Evolutionary conservation across 2,329 filamentous ascomycete genomes (phyloP).

Genomic region (Colletotrichum zoysiae): DNA sequence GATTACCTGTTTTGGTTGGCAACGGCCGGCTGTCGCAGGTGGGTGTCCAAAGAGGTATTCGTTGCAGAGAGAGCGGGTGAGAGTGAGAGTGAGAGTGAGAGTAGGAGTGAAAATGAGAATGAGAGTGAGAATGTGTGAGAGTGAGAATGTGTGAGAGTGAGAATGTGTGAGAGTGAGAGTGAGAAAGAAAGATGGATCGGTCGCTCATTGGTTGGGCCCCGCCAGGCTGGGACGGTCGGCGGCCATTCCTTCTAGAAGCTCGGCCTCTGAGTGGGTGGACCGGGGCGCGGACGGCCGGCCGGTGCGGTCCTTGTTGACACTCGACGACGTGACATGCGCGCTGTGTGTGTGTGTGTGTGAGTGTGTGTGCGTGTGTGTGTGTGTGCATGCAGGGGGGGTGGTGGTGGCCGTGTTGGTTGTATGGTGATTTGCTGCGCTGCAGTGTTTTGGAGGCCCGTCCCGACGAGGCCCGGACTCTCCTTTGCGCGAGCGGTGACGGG

Average conservation of each 20-base stretch:
- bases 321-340: constrained; percentile 8
- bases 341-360: not conserved
- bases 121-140: not conserved
- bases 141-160: constrained; percentile 11
- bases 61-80: constrained; percentile 1
- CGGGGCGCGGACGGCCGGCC: constrained; percentile 14
- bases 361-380: not conserved
- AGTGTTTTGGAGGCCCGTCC: constrained; percentile 35
- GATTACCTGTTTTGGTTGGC: constrained; percentile 36
- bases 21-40: constrained; percentile 5
- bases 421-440: constrained; percentile 3
- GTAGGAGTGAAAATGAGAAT: not conserved
- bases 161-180: constrained; percentile 11
- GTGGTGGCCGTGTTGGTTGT: constrained; percentile 7
- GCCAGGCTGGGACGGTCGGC: not conserved
- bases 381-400: constrained; percentile 2
- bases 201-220: not conserved
- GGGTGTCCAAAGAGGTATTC: not conserved
- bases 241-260: constrained; percentile 38
- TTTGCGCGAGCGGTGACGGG: not conserved
- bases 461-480: constrained; percentile 27
- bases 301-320: constrained; percentile 28
- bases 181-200: no score
- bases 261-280: constrained; percentile 31
- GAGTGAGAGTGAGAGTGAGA: not conserved